Evolutionary conservation across 768 basidiomycete genomes (phyloP).

Genomic region (Mycena rosella): DNA sequence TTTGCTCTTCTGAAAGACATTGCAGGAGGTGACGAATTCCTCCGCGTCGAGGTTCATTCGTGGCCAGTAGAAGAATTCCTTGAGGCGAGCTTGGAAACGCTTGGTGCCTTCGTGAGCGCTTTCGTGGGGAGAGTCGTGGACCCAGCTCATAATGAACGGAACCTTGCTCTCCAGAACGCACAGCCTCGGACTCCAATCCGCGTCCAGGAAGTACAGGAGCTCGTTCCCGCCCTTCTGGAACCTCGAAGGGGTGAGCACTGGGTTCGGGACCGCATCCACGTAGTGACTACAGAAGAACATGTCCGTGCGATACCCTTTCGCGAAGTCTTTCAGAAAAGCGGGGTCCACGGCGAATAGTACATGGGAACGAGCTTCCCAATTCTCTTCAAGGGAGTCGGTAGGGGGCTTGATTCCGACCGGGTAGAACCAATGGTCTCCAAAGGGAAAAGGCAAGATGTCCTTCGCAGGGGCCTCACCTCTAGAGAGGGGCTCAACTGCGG

Average conservation of each 20-base stretch:
- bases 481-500: too few relatives aligned
- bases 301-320: not conserved
- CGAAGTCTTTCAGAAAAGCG: not conserved
- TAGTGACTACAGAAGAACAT: conserved; percentile 1
- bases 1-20: conserved; percentile 17
- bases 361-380: not conserved
- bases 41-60: not conserved
- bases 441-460: too few relatives aligned
- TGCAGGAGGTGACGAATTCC: not conserved
- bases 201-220: conserved; percentile 20
- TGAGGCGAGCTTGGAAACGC: not conserved
- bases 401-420: not conserved
- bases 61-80: conserved; percentile 3
- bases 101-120: not conserved
- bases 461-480: too few relatives aligned
- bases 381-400: not conserved
- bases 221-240: conserved; percentile 3
- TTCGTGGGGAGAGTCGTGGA: not conserved
- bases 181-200: conserved; percentile 3
- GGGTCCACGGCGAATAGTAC: not conserved
- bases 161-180: not conserved
- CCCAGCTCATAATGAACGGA: conserved; percentile 8
- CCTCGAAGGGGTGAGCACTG: not conserved
- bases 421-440: too few relatives aligned
- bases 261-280: not conserved